Conservation (phyloP, 441 rosid genomes). For the Erodium texanum region DNA sequence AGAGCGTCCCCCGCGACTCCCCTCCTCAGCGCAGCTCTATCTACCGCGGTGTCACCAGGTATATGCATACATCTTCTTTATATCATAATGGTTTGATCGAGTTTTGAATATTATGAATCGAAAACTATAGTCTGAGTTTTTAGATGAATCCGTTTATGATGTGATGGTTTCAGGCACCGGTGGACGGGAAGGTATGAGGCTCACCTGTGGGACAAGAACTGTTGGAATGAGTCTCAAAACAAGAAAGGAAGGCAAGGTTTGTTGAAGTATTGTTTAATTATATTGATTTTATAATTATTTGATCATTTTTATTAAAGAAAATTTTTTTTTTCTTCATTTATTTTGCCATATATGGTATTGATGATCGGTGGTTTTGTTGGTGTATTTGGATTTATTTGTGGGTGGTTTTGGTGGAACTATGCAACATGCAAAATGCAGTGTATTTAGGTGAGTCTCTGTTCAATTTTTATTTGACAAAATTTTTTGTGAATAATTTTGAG, state of each 20-base stretch:
- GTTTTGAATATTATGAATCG: too few species aligned
- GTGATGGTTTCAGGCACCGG: slow-evolving; percentile 46
- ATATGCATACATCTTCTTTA: not conserved
- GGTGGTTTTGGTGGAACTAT: slow-evolving; percentile 18
- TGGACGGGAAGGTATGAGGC: slow-evolving; percentile 94
- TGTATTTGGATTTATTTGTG: not conserved
- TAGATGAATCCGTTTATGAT: too few species aligned
- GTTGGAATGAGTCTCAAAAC: slow-evolving; percentile 85
- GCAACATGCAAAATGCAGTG: slow-evolving; percentile 26
- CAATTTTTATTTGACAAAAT: not conserved
- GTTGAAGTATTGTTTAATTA: not conserved
- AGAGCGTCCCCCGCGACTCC: slow-evolving; percentile 39
- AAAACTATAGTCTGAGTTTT: too few species aligned
- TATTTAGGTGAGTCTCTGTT: slow-evolving; percentile 32
- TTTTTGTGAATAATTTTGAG: not conserved
- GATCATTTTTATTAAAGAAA: too few species aligned
- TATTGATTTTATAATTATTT: not conserved
- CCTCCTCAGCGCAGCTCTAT: slow-evolving; percentile 51
- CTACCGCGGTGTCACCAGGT: slow-evolving; percentile 63
- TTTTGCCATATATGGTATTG: not conserved
- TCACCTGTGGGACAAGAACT: slow-evolving; percentile 86
- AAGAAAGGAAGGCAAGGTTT: slow-evolving; percentile 92
- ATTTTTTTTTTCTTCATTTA: not conserved
- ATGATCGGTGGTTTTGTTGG: not conserved
- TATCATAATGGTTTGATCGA: too few species aligned